Base-by-base conservation (phyloP, 2,329 filamentous ascomycete species). In the Trichophyton rubrum region DNA sequence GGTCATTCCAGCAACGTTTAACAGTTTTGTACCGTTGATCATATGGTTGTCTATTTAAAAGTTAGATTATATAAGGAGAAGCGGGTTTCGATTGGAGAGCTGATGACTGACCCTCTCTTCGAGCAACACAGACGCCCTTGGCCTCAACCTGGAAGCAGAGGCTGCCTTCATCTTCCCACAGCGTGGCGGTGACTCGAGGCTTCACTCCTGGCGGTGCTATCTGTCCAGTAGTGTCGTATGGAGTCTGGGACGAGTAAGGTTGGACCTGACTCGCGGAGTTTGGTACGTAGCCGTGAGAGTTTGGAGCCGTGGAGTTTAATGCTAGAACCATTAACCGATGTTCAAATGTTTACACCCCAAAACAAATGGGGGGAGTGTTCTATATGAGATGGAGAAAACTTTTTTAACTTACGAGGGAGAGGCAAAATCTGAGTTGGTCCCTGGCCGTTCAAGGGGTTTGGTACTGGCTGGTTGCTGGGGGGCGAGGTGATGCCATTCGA, bases 1-100 rank as follows among this genome's bases (percentile, higher is more conserved):
- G 13, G 93, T 99, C 93, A 99, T 99, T 11, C 93, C 92, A 58
- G 93, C 93, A 59, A 99, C 93, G 66, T 99, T 99, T 61, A 97
- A 78, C 61, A 99, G 79, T 74, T 97, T 99, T 0, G 93, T 99
- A 17, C 93, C 93, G 69, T 97, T 99, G 74, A 99, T 96, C 89
- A 99, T 96, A 76, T 96, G 90, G 75, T 96, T 97, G 69, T 96
- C 92, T 95, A 65, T 30, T 13, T 8, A 38, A 9, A 51, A 3
- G 58, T 45, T 33, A 45, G 38, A 61, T n/a, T 45, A 30, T 27
- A n/a, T 13, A 41, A 38, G 43, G 41, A 62, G 27, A 60, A 56
- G 24, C 24, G 3, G 6, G 24, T 27, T 27, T 27, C 24, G 4
- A 20, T 8, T 41, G 15, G 51, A 38, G 40, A 38, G n/a, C 15